Evolutionary conservation across 106 monocot genomes (phyloP), one percentile per base, ranked within the genome.

Genomic region (Allium fistulosum): DNA sequence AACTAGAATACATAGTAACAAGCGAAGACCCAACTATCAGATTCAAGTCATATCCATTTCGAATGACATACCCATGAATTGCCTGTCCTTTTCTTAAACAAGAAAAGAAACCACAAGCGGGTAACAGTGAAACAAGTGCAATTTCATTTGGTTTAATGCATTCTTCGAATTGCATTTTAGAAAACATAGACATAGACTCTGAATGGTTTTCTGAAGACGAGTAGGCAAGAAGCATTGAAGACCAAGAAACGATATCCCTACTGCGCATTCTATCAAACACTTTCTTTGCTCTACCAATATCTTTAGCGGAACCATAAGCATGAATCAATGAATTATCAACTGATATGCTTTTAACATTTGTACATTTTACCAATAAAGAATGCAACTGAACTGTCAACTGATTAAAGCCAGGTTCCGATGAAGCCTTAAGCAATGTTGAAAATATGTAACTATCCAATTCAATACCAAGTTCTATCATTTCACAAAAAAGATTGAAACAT

Each of bases 31-130:
- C 47, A 48, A 83, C 75, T 26, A 79, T 76, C 17, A 72, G 6
- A 72, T 83, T 83, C 1, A 45, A 71, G 14, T 68, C 65, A 51
- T 72, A 76, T 0, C 75, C 79, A 63, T 72, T 79, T 45, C 83
- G 61, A 37, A 83, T 72, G 10, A 53, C 75, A 57, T 69, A 83
- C 53, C 68, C 83, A 83, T 83, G 79, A 22, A 83, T 59, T 13
- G 83, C 71, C 46, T 79, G 83, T 49, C 83, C 83, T 78, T 61
- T 79, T 26, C 72, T 79, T 47, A 79, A 60, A 71, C 72, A 75
- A 60, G 83, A 75, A 60, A 79, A 83, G 75, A 79, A 83, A 5
- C 75, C 66, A 48, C 83, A 83, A 10, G 79, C 78, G 69, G 83
- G 83, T 58, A 83, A 72, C 52, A 83, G 11, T 3, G 76, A 79